phyloP scores from a whole-genome alignment of 805 yeast species.

The Suhomyces kilbournensis region DNA sequence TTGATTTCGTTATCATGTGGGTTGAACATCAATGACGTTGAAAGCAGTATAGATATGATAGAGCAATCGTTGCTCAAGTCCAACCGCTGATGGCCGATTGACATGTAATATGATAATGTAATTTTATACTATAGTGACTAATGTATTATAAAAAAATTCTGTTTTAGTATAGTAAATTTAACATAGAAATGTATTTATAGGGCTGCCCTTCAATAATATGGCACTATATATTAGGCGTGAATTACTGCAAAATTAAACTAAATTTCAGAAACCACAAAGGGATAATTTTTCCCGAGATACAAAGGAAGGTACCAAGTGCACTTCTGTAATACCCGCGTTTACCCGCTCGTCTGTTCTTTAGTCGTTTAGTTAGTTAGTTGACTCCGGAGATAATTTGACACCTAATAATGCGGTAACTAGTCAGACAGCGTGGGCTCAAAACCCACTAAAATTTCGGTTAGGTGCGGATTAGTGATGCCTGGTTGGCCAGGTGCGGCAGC shows the following conservation, averaged over 20 bases:
- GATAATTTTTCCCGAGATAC: too few relatives aligned
- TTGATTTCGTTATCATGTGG: constrained; percentile 43
- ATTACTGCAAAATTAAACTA: background rate
- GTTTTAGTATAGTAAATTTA: too few relatives aligned
- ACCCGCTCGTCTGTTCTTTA: background rate
- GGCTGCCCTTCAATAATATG: background rate
- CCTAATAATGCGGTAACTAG: background rate
- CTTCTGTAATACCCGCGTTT: background rate
- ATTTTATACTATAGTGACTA: constrained; percentile 1
- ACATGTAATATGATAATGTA: background rate
- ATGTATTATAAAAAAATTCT: background rate
- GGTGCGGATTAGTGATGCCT: background rate
- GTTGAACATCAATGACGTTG: constrained; percentile 39
- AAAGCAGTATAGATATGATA: constrained; percentile 39
- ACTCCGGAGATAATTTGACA: background rate
- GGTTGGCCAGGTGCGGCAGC: background rate
- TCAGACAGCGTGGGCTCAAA: background rate
- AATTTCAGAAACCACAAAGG: background rate
- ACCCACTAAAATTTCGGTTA: background rate
- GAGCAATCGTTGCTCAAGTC: constrained; percentile 37
- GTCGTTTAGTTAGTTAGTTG: background rate
- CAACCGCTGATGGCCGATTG: constrained; percentile 1
- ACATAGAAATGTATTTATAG: too few relatives aligned
- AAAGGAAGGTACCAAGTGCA: too few relatives aligned
- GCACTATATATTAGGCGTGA: background rate